Conservation (phyloP, 2,329 filamentous ascomycete genomes). For the Epichloe amarillans region DNA sequence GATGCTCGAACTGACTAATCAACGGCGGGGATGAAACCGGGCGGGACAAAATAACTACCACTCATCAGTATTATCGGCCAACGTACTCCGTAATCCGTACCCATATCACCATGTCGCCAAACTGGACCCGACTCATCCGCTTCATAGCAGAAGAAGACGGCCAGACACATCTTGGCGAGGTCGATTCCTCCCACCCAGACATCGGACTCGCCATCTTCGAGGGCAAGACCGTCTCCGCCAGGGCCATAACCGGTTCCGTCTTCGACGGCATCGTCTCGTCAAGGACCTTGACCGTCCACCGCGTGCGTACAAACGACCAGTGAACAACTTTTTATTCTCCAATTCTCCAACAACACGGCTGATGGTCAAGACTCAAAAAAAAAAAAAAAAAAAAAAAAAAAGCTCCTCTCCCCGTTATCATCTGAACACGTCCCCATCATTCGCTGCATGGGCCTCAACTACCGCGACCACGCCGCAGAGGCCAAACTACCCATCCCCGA, state of each 20-base stretch:
- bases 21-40: too few species aligned
- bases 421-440: constrained; percentile 24
- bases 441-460: constrained; percentile 33
- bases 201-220: constrained; percentile 5
- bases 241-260: not conserved
- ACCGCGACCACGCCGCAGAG: constrained; percentile 26
- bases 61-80: too few species aligned
- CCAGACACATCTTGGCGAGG: constrained; percentile 25
- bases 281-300: not conserved
- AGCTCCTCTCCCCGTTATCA: constrained; percentile 21
- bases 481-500: constrained; percentile 23
- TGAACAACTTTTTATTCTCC: too few species aligned
- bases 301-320: not conserved
- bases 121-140: constrained; percentile 26
- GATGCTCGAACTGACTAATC: too few species aligned
- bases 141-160: constrained; percentile 29
- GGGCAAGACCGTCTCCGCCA: not conserved
- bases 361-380: too few species aligned
- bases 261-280: not conserved
- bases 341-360: too few species aligned
- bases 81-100: too few species aligned
- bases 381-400: too few species aligned
- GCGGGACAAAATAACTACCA: too few species aligned
- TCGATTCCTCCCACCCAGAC: constrained; percentile 18
- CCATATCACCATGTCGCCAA: constrained; percentile 5